Evolutionary conservation across 176 grass and related monocot species (phyloP), one percentile per base, ranked within the genome.

Genomic region (Dactylis glomerata): DNA sequence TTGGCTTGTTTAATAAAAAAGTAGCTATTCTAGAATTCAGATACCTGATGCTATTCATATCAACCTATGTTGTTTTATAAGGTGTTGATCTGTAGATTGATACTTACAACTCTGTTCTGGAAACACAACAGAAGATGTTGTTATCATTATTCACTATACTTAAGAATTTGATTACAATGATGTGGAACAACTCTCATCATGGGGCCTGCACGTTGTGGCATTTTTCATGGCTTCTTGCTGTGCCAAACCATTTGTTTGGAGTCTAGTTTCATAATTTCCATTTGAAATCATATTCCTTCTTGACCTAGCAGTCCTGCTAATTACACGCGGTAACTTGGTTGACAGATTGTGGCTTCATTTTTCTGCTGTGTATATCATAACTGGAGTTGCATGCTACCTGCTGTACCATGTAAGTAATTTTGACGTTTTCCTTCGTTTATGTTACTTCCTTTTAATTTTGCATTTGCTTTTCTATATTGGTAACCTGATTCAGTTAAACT

Each of bases 331-430:
- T 71, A 70, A 55, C 69, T 36, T 82, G 76, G 76, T 81, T 90
- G 7, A 22, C 96, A 96, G 96, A 87, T 94, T 99, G 59, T 99
- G 96, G 96, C 91, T 95, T 84, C 96, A 99, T 81, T 99, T 99
- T 81, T 94, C 89, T 76, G 93, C 93, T 55, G 81, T 90, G 56
- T 99, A 99, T 83, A 71, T 94, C 54, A 82, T 99, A 81, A 99
- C 93, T 62, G 86, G 69, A 90, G 73, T 94, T 87, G 31, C 87
- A 49, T 99, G 96, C 86, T 99, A 88, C 81, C 90, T 99, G 6
- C 89, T 99, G 52, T 98, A 95, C 82, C 45, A 73, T 86, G 93
- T 99, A 91, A 96, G 93, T 89, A 73, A 73, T 82, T 69, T 87
- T 72, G 76, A 57, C 12, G 23, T 13, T 23, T 82, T 81, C 54